These are phyloP conservation scores for Skeletonema grethae DNA, from an alignment of 108 stramenopile genomes.

Conservation along the genomic window DNA sequence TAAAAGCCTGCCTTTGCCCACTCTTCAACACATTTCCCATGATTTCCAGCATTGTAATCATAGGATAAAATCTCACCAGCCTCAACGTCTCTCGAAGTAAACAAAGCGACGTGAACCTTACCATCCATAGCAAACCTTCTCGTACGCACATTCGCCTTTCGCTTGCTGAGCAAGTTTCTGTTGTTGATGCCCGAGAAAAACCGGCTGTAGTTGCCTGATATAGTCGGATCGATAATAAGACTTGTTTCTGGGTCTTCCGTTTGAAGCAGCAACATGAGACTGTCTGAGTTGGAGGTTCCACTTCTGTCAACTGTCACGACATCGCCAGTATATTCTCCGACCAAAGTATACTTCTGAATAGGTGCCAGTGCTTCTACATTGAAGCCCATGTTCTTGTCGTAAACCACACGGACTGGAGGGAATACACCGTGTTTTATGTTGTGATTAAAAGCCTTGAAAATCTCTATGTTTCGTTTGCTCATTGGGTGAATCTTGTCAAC, in stretches of 20 bases:
- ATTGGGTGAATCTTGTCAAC: constrained; percentile 31
- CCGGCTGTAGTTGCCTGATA: constrained; percentile 45
- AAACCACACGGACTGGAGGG: constrained; percentile 45
- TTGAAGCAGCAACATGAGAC: constrained; percentile 49
- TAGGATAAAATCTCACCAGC: constrained; percentile 52
- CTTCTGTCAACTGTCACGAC: constrained; percentile 47
- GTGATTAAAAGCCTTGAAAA: constrained; percentile 48
- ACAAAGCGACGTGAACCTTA: constrained; percentile 42
- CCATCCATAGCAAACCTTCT: constrained; percentile 51
- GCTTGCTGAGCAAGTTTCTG: constrained; percentile 38
- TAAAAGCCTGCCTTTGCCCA: constrained; percentile 53
- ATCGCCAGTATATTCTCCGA: constrained; percentile 52
- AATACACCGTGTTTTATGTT: constrained; percentile 44
- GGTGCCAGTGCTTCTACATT: constrained; percentile 43
- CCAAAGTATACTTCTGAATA: constrained; percentile 43
- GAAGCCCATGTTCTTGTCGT: constrained; percentile 49
- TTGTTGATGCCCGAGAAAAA: constrained; percentile 60
- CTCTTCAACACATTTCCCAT: constrained; percentile 40
- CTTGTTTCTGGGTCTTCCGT: constrained; percentile 41
- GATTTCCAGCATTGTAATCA: constrained; percentile 58
- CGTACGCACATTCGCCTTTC: constrained; percentile 53
- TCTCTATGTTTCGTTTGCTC: constrained; percentile 43
- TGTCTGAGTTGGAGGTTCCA: constrained; percentile 42
- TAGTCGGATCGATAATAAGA: constrained; percentile 55
- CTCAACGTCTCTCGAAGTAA: constrained; percentile 45